These are phyloP conservation scores for Drechslerella dactyloides DNA, from an alignment of 2,329 filamentous ascomycete species.

Conservation along the genomic window DNA sequence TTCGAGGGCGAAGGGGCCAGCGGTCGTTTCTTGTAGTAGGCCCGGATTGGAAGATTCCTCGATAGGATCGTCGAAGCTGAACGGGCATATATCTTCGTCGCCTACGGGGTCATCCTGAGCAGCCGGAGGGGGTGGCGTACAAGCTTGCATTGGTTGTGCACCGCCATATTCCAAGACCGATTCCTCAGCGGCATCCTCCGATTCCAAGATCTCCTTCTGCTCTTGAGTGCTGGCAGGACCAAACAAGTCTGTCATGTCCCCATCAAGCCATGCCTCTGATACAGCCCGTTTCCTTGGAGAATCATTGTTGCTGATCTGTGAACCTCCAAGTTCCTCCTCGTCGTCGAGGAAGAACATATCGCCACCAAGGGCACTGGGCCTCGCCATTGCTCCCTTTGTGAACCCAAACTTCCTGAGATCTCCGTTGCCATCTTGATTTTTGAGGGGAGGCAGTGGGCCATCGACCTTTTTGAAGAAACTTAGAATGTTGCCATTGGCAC, in stretches of 20 bases:
- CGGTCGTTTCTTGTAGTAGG: background rate
- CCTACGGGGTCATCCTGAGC: background rate
- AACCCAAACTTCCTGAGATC: constrained; percentile 47
- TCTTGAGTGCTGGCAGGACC: constrained; percentile 43
- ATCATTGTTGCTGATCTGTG: background rate
- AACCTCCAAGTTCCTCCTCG: constrained; percentile 10
- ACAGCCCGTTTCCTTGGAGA: background rate
- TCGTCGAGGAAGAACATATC: constrained; percentile 41
- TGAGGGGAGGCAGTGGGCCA: constrained; percentile 31
- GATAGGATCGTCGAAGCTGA: constrained; percentile 40
- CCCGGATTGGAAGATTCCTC: constrained; percentile 2
- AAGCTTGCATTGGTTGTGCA: constrained; percentile 13
- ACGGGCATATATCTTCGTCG: constrained; percentile 26
- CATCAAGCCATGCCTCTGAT: constrained; percentile 7
- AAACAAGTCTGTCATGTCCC: constrained; percentile 42
- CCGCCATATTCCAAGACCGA: background rate
- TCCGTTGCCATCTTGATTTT: constrained; percentile 35
- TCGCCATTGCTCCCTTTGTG: constrained; percentile 30
- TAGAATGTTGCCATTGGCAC: constrained; percentile 40
- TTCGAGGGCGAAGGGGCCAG: constrained; percentile 17
- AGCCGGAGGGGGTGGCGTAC: constrained; percentile 29
- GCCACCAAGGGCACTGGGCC: constrained; percentile 28
- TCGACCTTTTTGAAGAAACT: constrained; percentile 49
- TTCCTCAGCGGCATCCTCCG: constrained; percentile 19
- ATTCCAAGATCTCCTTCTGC: constrained; percentile 36